A percentile compares a stretch with the other conserved stretches of the same genome.
phyloP scores from a whole-genome alignment of 352 stramenopile genomes.

The Phytophthora vignae region DNA sequence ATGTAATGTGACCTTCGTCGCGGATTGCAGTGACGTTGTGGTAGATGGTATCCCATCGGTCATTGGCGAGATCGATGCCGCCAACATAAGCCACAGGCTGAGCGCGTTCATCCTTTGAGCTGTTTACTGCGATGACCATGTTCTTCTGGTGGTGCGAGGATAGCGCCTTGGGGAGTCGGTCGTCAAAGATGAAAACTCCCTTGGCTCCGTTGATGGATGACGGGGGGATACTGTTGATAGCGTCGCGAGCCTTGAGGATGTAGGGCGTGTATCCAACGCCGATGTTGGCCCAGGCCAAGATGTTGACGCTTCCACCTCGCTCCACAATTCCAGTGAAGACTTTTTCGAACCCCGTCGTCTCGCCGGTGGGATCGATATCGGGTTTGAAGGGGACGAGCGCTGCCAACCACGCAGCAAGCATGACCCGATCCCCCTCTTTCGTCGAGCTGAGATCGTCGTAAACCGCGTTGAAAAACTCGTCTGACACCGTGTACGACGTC shows the following conservation, averaged over 20 bases:
- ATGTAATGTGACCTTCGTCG: constrained; percentile 34
- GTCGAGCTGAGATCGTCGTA: constrained; percentile 47
- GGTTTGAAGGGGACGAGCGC: constrained; percentile 53
- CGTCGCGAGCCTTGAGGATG: constrained; percentile 45
- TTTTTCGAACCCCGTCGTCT: constrained; percentile 38
- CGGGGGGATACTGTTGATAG: constrained; percentile 43
- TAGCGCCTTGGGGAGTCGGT: constrained; percentile 41
- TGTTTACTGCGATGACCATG: constrained; percentile 32
- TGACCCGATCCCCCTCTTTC: constrained; percentile 32
- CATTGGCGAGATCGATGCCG: constrained; percentile 52
- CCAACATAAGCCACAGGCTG: constrained; percentile 51
- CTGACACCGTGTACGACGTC: constrained; percentile 46
- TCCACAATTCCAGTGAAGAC: constrained; percentile 40
- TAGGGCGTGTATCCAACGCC: constrained; percentile 37
- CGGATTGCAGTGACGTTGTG: constrained; percentile 56
- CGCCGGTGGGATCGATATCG: constrained; percentile 20
- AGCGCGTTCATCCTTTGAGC: constrained; percentile 5
- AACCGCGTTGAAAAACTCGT: constrained; percentile 58
- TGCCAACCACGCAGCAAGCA: constrained; percentile 54
- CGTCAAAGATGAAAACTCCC: constrained; percentile 56
- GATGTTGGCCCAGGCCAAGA: constrained; percentile 61
- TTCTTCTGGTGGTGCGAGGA: constrained; percentile 64
- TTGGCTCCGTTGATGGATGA: constrained; percentile 25
- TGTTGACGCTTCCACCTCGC: constrained; percentile 45
- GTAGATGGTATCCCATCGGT: constrained; percentile 69